Evolutionary conservation across 768 basidiomycete species (phyloP), one percentile per base, ranked within the genome.

Genomic region (Boletus tylopilopsis): DNA sequence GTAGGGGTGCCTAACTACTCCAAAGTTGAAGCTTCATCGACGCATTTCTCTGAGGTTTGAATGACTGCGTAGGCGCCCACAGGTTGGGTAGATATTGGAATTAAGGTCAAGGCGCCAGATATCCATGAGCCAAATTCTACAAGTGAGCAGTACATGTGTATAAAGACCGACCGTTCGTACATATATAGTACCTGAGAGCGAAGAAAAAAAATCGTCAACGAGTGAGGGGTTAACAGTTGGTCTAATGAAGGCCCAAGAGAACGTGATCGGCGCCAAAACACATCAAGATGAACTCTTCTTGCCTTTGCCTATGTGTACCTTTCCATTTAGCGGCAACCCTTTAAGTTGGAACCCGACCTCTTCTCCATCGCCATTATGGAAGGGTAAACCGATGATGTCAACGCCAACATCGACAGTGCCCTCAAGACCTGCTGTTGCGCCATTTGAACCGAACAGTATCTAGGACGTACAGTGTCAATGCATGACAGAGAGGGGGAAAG

Each of bases 381-480:
- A 62, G 12, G 84, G 82, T 43, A 90, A 64, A 0, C 88, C 88
- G 22, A 77, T 67, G 3, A 90, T 75, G 29, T 74, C 65, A 16
- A 82, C 75, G 0, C 70, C 71, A 2, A 90, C 85, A 25, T 80
- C 80, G 2, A 82, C 82, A 13, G 73, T 71, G 9, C 88, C 88
- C 35, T 76, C 63, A 9, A 90, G 73, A 6, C 87, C 88, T 6
- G 87, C 88, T 1, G 80, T 57, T 0, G 87, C 87, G 2, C 87
- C 86, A 18, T 75, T 68, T 2, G 75, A 57, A 18, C 79, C 77
- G 56, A 87, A 90, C 6, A 90, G 75, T n/a, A 89, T 79, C 87
- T 88, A 50, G 2, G 32, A 49, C 7, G 36, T 2, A 9, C 24
- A 46, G 41, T 59, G 33, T n/a, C n/a, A 51, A n/a, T 10, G 16